Conservation (phyloP, 164 flowering plant genomes). For the Macadamia tetraphylla region DNA sequence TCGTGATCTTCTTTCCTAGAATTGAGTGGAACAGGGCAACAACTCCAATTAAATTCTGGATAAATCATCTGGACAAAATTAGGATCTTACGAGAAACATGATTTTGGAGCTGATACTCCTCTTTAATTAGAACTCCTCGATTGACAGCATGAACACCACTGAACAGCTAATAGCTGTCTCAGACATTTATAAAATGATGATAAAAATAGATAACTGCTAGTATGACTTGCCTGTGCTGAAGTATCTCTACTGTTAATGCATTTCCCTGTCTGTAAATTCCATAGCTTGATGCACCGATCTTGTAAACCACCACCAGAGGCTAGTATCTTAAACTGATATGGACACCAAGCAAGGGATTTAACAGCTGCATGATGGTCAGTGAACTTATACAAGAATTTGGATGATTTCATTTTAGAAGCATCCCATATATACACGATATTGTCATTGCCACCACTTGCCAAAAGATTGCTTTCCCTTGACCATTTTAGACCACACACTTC, state of each 20-base stretch:
- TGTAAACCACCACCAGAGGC: conserved; percentile 52
- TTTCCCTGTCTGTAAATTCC: conserved; percentile 42
- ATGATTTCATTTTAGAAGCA: conserved; percentile 35
- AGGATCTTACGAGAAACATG: neutral
- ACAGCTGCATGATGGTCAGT: conserved; percentile 42
- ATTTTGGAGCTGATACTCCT: neutral
- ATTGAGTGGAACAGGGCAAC: too few species aligned
- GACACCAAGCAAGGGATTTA: conserved; percentile 68
- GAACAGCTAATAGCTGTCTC: neutral
- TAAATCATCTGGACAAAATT: too few species aligned
- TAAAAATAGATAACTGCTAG: neutral
- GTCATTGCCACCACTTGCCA: conserved; percentile 51
- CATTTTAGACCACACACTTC: conserved; percentile 47
- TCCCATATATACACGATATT: conserved; percentile 41
- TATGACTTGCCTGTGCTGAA: conserved; percentile 37
- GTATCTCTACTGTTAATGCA: conserved; percentile 37
- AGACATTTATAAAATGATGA: neutral
- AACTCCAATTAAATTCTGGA: too few species aligned
- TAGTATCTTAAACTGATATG: conserved; percentile 33
- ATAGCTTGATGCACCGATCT: conserved; percentile 47
- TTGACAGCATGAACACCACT: neutral
- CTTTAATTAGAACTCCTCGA: neutral
- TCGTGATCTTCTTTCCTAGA: too few species aligned
- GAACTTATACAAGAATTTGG: conserved; percentile 24
- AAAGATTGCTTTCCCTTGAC: conserved; percentile 27